Evolutionary conservation across 2,329 filamentous ascomycete genomes (phyloP), one percentile per base, ranked within the genome.

Genomic region (Eurotiales sp.): DNA sequence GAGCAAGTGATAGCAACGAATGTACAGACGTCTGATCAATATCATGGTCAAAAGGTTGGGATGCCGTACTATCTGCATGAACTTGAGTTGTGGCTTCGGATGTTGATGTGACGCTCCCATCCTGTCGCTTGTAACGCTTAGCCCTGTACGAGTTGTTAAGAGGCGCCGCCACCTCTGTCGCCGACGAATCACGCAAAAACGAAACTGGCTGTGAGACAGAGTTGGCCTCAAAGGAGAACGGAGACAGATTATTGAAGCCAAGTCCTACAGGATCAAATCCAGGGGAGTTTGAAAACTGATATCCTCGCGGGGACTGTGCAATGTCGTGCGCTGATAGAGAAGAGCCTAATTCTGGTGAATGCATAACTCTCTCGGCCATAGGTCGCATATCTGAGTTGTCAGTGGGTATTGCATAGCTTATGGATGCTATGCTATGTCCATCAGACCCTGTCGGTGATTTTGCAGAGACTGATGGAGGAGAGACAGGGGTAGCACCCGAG

Each of bases 131-230:
- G 19, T 45, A 41, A 27, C 51, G 45, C 27, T 53, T 53, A 15
- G 46, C 14, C 32, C 25, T 37, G 23, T 32, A 36, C 12, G 17
- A 15, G n/a, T 23, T 30, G 39, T n/a, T 29, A 14, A 12, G 29
- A 8, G 30, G 19, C 10, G 39, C 6, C 11, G 39, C n/a, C n/a
- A 71, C 3, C 69, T 78, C 52, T 68, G 62, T 29, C 63, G 69
- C 21, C 56, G 68, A 41, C 4, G 64, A 55, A 14, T 64, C 62
- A 6, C 64, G 66, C 30, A 69, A 55, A 45, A 65, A 72, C 1
- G 71, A 71, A 3, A 67, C 61, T 27, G 66, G 64, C 42, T 66
- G 64, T 3, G 67, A 63, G 3, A 69, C 63, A 1, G 61, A 57
- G 39, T 58, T 64, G 25, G 63, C 56, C 21, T 65, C 62, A 21